Evolutionary conservation across 192 early-diverging fungal genomes (phyloP).

Genomic region (Mortierella antarctica): DNA sequence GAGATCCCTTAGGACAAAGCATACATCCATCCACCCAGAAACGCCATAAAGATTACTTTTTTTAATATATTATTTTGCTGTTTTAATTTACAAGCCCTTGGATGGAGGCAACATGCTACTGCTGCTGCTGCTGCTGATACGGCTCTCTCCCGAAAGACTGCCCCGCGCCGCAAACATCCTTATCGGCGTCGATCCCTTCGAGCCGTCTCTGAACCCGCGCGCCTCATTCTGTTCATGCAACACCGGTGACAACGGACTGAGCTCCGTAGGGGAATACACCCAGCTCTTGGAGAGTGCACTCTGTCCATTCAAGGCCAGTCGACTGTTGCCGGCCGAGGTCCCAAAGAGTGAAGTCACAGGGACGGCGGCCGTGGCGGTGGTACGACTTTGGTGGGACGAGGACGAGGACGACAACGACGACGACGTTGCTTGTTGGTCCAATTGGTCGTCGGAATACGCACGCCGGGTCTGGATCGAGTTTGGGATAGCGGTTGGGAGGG

Average conservation of each 20-base stretch:
- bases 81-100: too few relatives aligned
- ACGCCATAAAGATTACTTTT: too few relatives aligned
- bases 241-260: constrained; percentile 18
- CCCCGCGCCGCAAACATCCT: too few relatives aligned
- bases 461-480: neutral
- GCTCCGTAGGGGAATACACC: constrained; percentile 24
- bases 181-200: too few relatives aligned
- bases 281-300: constrained; percentile 40
- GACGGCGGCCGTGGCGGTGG: neutral
- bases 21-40: too few relatives aligned
- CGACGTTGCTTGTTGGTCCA: constrained; percentile 5
- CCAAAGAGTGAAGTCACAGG: neutral
- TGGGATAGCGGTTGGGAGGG: neutral
- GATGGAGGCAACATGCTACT: too few relatives aligned
- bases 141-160: too few relatives aligned
- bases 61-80: too few relatives aligned
- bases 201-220: too few relatives aligned
- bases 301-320: constrained; percentile 4
- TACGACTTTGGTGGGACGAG: too few relatives aligned
- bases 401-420: neutral
- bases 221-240: constrained; percentile 2
- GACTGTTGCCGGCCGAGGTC: neutral
- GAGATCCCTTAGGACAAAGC: too few relatives aligned
- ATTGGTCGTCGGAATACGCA: constrained; percentile 28
- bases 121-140: too few relatives aligned